Evolutionary conservation across 306 rosid genomes (phyloP), one percentile per base, ranked within the genome.

Genomic region (Inga leiocalycina): DNA sequence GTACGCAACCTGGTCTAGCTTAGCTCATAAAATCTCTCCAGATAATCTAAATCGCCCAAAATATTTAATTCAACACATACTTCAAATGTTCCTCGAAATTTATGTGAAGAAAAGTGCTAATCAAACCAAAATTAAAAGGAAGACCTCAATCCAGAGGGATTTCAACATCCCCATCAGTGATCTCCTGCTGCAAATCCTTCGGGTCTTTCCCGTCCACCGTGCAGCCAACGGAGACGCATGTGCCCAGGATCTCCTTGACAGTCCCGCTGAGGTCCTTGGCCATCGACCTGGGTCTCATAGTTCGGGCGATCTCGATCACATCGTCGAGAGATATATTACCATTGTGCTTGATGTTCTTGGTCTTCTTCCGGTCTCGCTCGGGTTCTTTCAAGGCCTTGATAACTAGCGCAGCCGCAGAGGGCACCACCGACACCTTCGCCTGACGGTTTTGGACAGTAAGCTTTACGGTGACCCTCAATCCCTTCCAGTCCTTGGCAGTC

Each of bases 401-500:
- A 41, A 93, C 96, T 4, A 93, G 90, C 0, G 97, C 97, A 1
- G 97, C 96, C 3, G 97, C 97, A 0, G 98, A 93, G 1, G 97
- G 98, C 39, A 93, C 98, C 7, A 91, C 98, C 8, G 93, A 68
- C 4, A 93, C 97, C 88, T 90, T 90, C 3, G 98, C 98, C 85
- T 92, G 94, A 49, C 98, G 96, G 75, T 93, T 91, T 81, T 93
- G 98, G 20, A 93, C 98, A 0, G 97, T 93, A 9, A 91, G 93
- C 88, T 93, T 92, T 46, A 92, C 97, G 10, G 97, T 93, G 39
- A 93, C 97, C 3, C 97, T 85, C 4, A 93, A 85, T 5, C 97
- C 97, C 89, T 93, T 93, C 97, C 97, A 93, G 80, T 93, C 97
- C 88, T 93, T 93, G 2, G 97, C 95, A 0, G 97, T 93, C 80